Base-by-base conservation (phyloP, 2,329 filamentous ascomycete genomes). In the Botrytis tulipae region DNA sequence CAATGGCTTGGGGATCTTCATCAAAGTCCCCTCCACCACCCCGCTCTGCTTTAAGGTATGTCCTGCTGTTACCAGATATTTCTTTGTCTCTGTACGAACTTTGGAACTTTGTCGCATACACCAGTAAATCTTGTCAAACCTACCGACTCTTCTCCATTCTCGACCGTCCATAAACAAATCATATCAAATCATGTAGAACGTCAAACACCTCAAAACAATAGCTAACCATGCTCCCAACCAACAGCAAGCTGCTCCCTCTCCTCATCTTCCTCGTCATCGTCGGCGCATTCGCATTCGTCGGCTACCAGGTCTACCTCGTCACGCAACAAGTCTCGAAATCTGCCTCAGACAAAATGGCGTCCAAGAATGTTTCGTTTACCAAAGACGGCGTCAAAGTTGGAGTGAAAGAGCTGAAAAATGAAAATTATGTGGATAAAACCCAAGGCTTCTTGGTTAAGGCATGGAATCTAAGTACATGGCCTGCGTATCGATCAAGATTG, bases 331-430 rank as follows among this genome's bases (percentile, higher is more conserved):
- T 95, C 78, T 87, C 88, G 75, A 85, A 88, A 74, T 86, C 88
- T 74, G 91, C 92, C 65, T 88, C 87, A 67, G 86, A 91, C 82
- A 89, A 89, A 80, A 92, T 94, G 88, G 89, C 91, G 81, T 89
- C 89, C 83, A 92, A 92, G 84, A 92, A 94, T 81, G 88, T 95
- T 73, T 85, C 89, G 59, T 92, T 94, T 82, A 91, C 90, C 57
- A 93, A 92, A 81, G 92, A 94, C 73, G 92, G 92, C 72, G 83
- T 93, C 75, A 88, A 88, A 74, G 91, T 95, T 62, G 90, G 90
- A 67, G 87, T 95, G 75, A 92, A 91, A 83, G 86, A 93, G 75
- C 82, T 92, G 68, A 86, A 87, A 76, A 87, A 88, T 71, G 92
- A 94, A 83, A 88, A 87, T 66, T 93, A 93, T 80, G 88, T 93